Evolutionary conservation across 2,329 filamentous ascomycete species (phyloP), one percentile per base, ranked within the genome.

Genomic region (Polychaeton citri): DNA sequence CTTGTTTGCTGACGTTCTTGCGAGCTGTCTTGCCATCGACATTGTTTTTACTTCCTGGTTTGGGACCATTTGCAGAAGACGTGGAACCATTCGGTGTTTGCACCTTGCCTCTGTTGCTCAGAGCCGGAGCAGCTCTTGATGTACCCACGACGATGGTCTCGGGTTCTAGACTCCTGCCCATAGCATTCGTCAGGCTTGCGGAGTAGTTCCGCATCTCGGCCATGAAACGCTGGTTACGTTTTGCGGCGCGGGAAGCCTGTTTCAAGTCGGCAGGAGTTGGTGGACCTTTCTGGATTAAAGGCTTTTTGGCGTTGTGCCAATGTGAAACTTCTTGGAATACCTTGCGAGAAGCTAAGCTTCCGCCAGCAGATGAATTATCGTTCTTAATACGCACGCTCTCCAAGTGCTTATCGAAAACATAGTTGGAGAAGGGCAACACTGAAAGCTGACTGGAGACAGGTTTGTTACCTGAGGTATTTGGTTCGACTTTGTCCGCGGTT

Each of bases 181-280:
- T 62, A 0, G 73, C 64, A 38, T 76, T 78, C 0, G 76, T 81
- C 32, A 85, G 62, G 54, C 77, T 82, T 9, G 75, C 76, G 2
- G 81, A 76, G 51, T 85, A 86, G 1, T 67, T 63, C 19, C 68
- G 66, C 57, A 80, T 80, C 39, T 81, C 76, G 2, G 70, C 68
- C 71, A 81, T 79, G 49, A 74, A 76, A 35, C 63, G 65, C 46
- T 85, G 79, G 31, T 79, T 75, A 36, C 60, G 61, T 42, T 60
- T 66, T 35, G 54, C 56, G 5, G 63, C 60, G 40, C 51, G 61
- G 36, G 53, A 56, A 34, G 54, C 58, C 45, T 59, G 48, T 46
- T 51, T 60, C 37, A 42, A 52, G 7, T 43, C 38, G 19, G 38
- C 21, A 37, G 39, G 40, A 28, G 43, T 49, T 21, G 36, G 43